Base-by-base conservation (phyloP, 1,284 basidiomycete species). In the Caloboletus firmus region DNA sequence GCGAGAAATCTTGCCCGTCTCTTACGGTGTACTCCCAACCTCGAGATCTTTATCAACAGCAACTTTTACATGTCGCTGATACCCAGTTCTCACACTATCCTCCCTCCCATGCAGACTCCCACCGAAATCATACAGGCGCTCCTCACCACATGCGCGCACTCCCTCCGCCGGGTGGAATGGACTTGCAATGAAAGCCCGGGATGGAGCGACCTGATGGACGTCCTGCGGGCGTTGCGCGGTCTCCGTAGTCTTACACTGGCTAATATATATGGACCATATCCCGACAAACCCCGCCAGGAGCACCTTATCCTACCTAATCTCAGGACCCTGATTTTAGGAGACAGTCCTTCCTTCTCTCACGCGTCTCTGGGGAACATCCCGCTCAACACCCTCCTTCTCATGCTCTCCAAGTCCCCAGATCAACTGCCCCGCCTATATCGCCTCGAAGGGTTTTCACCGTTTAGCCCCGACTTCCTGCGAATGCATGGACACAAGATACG, bases 391-490 rank as follows among this genome's bases (percentile, higher is more conserved):
- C 65, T 78, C 56, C 60, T 78, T 24, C 60, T 62, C 39, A 70
- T 71, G 54, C 63, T 78, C 15, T 64, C 70, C 41, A 57, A 63
- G n/a, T 63, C 63, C 5, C 52, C 67, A 0, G 54, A 64, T 31
- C 72, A 75, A 36, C 62, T 78, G 3, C 76, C 77, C 3, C 58
- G 57, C 17, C 62, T 79, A n/a, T 62, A 66, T 11, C 68, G 74
- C 22, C 66, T 78, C 30, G 77, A 79, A 50, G 69, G 73, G 13
- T 76, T 76, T 37, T 67, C 74, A 2, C 73, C 75, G 13, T 76
- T 77, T 3, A 66, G 67, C 41, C 58, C 69, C 31, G 59, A 63
- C 11, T 79, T 78, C 54, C 63, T 78, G 55, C 48, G 55, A 13
- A 64, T 67, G 0, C 75, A 79, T 32, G 77, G 76, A 5, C 57